Conservation (phyloP, 2,329 filamentous ascomycete species). For the Albifimbria verrucaria region DNA sequence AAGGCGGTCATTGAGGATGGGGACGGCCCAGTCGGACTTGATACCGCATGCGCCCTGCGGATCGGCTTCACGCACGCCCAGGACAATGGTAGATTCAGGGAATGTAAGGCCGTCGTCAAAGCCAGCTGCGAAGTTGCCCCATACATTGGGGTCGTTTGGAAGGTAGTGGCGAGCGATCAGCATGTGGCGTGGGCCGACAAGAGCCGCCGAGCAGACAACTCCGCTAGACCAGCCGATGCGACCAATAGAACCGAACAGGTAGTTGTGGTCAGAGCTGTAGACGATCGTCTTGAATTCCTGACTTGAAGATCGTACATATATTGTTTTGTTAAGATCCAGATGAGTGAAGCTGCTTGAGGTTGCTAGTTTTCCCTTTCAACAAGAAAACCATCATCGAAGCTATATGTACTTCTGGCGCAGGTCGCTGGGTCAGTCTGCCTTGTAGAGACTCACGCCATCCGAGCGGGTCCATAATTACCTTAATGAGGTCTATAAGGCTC, state of each 20-base stretch:
- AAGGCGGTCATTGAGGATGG: slow-evolving; percentile 19
- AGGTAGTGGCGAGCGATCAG: slow-evolving; percentile 23
- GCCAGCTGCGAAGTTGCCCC: slow-evolving; percentile 19
- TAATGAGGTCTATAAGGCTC: neutral
- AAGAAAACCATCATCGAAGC: neutral
- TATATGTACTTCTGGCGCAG: neutral
- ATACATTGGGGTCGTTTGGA: slow-evolving; percentile 10
- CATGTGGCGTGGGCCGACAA: slow-evolving; percentile 25
- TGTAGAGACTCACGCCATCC: neutral
- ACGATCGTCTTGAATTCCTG: slow-evolving; percentile 13
- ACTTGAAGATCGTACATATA: neutral
- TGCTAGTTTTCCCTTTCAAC: neutral
- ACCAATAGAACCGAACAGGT: slow-evolving; percentile 18
- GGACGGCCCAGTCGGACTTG: slow-evolving; percentile 23
- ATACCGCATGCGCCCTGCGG: slow-evolving; percentile 11
- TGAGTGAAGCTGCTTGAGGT: neutral
- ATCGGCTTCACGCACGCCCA: neutral
- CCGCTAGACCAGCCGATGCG: slow-evolving; percentile 16
- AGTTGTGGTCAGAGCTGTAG: slow-evolving; percentile 11
- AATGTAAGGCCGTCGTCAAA: slow-evolving; percentile 17
- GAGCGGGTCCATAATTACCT: neutral
- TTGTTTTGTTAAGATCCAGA: neutral
- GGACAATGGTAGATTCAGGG: slow-evolving; percentile 1
- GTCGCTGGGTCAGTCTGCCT: neutral
- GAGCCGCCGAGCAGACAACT: slow-evolving; percentile 20